Base-by-base conservation (phyloP, 176 grass and related monocot genomes). In the Ensete ventricosum region DNA sequence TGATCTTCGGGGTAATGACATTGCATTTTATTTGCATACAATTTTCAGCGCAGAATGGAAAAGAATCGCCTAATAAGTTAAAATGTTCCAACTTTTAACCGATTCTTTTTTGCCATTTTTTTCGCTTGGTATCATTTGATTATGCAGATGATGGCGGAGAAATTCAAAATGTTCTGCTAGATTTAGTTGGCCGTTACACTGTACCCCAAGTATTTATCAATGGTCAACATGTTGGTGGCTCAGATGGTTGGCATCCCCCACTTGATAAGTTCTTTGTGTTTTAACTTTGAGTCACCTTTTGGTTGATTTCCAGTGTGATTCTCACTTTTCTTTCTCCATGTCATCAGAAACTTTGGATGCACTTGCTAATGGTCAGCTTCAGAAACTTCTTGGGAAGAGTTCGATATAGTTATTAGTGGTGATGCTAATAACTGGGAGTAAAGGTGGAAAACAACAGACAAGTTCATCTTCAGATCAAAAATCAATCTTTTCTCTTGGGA, bases 141-240 rank as follows among this genome's bases (percentile, higher is more conserved):
- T 8, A 78, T 77, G 52, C 83, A 97, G 88, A 81, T 70, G 90
- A 97, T 76, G 85, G 87, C 1, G 51, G 81, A 63, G 87, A 89
- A 53, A 97, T 93, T 83, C 90, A 97, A 82, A 81, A 79, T 83
- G 80, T 93, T 73, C 90, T 97, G 84, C 80, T 93, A 63, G 90
- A 97, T 77, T 78, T 90, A 72, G 66, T 97, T 85, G 93, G 93
- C 6, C 90, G 77, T 14, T 73, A n/a, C 63, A 93, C 87, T 10
- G 93, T 97, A 76, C 93, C 90, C 34, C 93, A 97, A 85, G 93
- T 93, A 77, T 97, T 90, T 82, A 82, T 97, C 71, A 87, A 97
- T 78, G 90, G 93, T 64, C 81, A 88, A 57, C 90, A 97, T 66
- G 64, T 97, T 69, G 93, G 93, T 85, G 93, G 89, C 58, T 90